These are phyloP conservation scores for Candida khao-thaluensis DNA, from an alignment of 805 yeast genomes.

Conservation along the genomic window DNA sequence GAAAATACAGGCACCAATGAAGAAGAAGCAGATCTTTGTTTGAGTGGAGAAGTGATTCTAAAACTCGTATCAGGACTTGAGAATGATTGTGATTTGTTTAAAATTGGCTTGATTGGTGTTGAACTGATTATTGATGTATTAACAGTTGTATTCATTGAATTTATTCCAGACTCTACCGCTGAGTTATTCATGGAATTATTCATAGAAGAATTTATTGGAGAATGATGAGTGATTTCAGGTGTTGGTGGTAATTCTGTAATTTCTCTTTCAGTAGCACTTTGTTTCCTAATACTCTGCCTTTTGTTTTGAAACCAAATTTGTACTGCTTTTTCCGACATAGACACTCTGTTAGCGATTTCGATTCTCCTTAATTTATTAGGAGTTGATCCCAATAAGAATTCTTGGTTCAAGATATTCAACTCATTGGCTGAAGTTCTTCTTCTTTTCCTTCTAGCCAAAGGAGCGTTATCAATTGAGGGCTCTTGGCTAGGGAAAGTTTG, in stretches of 20 bases:
- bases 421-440: constrained; percentile 93
- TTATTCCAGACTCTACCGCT: constrained; percentile 7
- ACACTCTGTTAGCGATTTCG: constrained; percentile 75
- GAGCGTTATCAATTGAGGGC: constrained; percentile 86
- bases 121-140: constrained; percentile 20
- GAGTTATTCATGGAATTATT: constrained; percentile 8
- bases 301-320: constrained; percentile 98
- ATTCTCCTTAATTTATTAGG: constrained; percentile 77
- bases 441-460: constrained; percentile 88
- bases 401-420: constrained; percentile 73
- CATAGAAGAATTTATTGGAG: constrained; percentile 6
- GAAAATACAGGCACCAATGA: constrained; percentile 1
- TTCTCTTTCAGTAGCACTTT: constrained; percentile 35
- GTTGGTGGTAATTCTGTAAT: constrained; percentile 46
- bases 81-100: constrained; percentile 24
- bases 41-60: constrained; percentile 19
- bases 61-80: constrained; percentile 17
- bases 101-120: constrained; percentile 25
- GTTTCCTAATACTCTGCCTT: constrained; percentile 76
- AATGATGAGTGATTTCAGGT: constrained; percentile 19
- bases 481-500: constrained; percentile 81
- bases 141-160: constrained; percentile 8
- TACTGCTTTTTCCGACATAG: constrained; percentile 96
- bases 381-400: constrained; percentile 72
- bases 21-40: constrained; percentile 20